phyloP scores from a whole-genome alignment of 2,329 filamentous ascomycete species.

The Thelonectria olida region DNA sequence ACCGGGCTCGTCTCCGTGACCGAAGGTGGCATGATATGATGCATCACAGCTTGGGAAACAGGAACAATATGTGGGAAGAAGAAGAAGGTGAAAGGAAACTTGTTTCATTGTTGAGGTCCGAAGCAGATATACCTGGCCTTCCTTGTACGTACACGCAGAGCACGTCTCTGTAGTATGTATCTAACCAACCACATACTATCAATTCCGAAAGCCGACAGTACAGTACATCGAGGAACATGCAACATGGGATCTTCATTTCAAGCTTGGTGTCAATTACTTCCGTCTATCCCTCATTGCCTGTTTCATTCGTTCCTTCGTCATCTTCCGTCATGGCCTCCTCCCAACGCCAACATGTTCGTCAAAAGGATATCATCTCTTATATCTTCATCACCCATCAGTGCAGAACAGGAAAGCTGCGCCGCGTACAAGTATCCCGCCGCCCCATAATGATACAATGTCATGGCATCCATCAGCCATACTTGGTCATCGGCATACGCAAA shows the following conservation, averaged over 20 bases:
- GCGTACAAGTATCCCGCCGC: neutral
- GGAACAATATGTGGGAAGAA: neutral
- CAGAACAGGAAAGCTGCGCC: neutral
- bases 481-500: conserved; percentile 9
- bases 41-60: neutral
- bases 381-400: conserved; percentile 16
- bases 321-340: conserved; percentile 18
- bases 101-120: neutral
- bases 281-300: conserved; percentile 7
- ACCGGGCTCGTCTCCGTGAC: too few species aligned
- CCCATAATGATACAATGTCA: neutral
- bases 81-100: neutral
- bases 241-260: neutral
- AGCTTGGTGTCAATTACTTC: neutral
- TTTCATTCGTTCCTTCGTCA: conserved; percentile 28
- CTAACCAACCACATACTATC: too few species aligned
- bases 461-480: too few species aligned
- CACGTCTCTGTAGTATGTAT: too few species aligned
- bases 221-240: neutral
- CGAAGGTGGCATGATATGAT: neutral
- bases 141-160: too few species aligned
- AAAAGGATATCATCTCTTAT: conserved; percentile 21
- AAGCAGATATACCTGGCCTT: neutral
- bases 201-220: too few species aligned
- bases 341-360: conserved; percentile 36